phyloP scores from a whole-genome alignment of 495 filamentous ascomycete species.

The Xylaria bambusicola region DNA sequence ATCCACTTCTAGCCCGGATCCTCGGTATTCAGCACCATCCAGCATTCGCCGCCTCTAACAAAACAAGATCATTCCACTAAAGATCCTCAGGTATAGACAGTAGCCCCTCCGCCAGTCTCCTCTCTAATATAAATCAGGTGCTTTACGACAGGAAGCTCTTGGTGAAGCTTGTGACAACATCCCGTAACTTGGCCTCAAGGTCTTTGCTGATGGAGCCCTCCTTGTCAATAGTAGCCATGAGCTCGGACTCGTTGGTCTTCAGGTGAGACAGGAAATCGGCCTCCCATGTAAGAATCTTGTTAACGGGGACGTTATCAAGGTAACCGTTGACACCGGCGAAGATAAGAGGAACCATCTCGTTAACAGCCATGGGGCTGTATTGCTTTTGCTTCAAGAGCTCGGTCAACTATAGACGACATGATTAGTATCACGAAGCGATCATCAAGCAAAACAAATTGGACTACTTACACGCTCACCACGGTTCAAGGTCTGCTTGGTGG shows the following conservation, averaged over 20 bases:
- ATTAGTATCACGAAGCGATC: constrained; percentile 32
- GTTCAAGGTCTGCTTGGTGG: constrained; percentile 97
- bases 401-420: constrained; percentile 58
- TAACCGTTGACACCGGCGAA: constrained; percentile 98
- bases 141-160: constrained; percentile 76
- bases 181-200: constrained; percentile 82
- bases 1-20: constrained; percentile 41
- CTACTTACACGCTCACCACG: constrained; percentile 93
- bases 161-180: constrained; percentile 78
- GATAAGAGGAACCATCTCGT: constrained; percentile 99
- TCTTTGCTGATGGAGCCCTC: constrained; percentile 97
- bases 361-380: constrained; percentile 97
- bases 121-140: constrained; percentile 36
- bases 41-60: constrained; percentile 43
- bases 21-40: constrained; percentile 44
- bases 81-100: constrained; percentile 53
- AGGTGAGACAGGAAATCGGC: constrained; percentile 89
- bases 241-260: constrained; percentile 81
- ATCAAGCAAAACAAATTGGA: neutral
- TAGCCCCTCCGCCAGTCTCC: constrained; percentile 31
- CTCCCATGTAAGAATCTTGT: constrained; percentile 89
- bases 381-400: constrained; percentile 99
- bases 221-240: constrained; percentile 87
- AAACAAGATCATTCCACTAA: constrained; percentile 42
- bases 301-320: constrained; percentile 83